Conservation (phyloP, 805 yeast species). For the Teunomyces cretensis region DNA sequence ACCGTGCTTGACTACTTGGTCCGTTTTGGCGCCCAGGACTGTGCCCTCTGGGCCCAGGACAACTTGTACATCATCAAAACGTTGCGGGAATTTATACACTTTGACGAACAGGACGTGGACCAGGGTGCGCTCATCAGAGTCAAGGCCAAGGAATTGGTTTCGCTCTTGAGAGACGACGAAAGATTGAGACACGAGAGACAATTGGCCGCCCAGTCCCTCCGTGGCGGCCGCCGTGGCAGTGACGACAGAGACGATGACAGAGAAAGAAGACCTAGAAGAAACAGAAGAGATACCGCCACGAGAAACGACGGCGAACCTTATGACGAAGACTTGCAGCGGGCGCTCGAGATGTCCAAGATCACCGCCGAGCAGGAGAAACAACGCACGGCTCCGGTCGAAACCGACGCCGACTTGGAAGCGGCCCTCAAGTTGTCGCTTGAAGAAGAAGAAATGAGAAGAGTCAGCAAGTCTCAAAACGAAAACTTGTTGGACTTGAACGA, state of each 20-base stretch:
- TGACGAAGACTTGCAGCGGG: conserved; percentile 77
- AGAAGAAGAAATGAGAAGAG: conserved; percentile 69
- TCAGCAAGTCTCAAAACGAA: conserved; percentile 38
- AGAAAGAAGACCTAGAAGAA: conserved; percentile 21
- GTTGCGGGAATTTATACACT: conserved; percentile 81
- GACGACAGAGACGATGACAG: background rate
- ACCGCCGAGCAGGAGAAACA: conserved; percentile 85
- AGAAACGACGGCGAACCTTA: conserved; percentile 40
- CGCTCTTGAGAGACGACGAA: conserved; percentile 79
- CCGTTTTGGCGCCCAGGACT: conserved; percentile 81
- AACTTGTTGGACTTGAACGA: conserved; percentile 58
- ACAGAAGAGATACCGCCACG: conserved; percentile 9
- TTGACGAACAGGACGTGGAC: conserved; percentile 75
- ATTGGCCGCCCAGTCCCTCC: conserved; percentile 24
- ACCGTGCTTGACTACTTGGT: conserved; percentile 87
- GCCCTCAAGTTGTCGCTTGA: conserved; percentile 73
- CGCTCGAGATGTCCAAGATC: conserved; percentile 72
- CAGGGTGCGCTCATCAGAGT: conserved; percentile 86
- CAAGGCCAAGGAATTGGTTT: conserved; percentile 84
- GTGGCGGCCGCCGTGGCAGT: conserved; percentile 26
- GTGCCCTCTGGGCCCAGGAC: conserved; percentile 89
- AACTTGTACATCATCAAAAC: conserved; percentile 87
- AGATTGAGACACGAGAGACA: conserved; percentile 71
- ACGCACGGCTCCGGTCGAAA: conserved; percentile 47
- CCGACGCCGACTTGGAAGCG: conserved; percentile 62